Base-by-base conservation (phyloP, 371 early-diverging fungal genomes). In the Nematocida ausubeli region DNA sequence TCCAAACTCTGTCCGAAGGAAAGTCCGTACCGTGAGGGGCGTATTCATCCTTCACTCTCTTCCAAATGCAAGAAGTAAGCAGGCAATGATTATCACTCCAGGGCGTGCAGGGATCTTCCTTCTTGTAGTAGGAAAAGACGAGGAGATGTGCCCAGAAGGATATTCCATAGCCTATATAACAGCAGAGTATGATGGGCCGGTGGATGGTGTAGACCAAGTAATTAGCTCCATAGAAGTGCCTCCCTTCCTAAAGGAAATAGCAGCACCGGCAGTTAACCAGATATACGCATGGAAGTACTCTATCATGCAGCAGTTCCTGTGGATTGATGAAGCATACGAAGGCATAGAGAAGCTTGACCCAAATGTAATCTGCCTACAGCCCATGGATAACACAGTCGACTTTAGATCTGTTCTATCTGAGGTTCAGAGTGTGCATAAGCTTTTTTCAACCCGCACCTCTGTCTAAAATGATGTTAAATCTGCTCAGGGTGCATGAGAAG, bases 1-100 rank as follows among this genome's bases (percentile, higher is more conserved):
- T 69, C 82, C 87, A n/a, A 86, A 87, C 55, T 88, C 90, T 84
- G 90, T 90, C 69, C 89, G 88, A 82, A 89, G 89, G 81, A 88
- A 88, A 7, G 93, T 90, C 28, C 39, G 64, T 40, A 62, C 75
- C 19, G 44, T 80, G n/a, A 24, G 75, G 12, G 71, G 80, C 1
- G 73, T 82, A 44, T 80, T 52, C 63, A 82, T 82, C 34, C 42
- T 82, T 3, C 44, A 58, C 54, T 56, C 60, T 24, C 30, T 65
- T 2, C 54, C 75, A 34, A 50, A 39, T 6, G 2, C 62, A 7
- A 52, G 34, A 6, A 63, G 49, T 22, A 69, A 67, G 49, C 78
- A 75, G 52, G 78, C 78, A 4, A 12, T 64, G 67, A 5, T 85
- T 39, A 70, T 67, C 24, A 65, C 70, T 19, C 47, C 80, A 3